Evolutionary conservation across 192 early-diverging fungal species (phyloP), one percentile per base, ranked within the genome.

Genomic region (Phlyctochytrium planicorne): DNA sequence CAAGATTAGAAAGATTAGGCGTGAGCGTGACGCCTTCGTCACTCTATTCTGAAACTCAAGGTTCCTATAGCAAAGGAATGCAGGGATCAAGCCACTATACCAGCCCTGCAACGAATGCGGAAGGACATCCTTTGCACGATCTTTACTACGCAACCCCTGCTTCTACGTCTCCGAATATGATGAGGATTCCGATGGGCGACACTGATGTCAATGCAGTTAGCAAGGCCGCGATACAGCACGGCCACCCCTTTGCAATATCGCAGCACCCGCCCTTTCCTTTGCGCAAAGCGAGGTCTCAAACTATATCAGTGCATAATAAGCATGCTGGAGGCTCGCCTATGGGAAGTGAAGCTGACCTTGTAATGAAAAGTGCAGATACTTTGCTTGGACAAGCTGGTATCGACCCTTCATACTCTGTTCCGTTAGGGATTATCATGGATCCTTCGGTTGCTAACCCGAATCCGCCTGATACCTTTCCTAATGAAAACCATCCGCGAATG

Each of bases 401-500:
- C 40, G 55, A 57, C 27, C 25, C 25, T 10, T 10, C 12, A 6
- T 25, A 20, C 25, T 24, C 10, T 10, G 12, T 14, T 14, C 20
- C 66, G 23, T 52, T 56, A 31, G 34, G 32, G 47, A 35, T 72
- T 27, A 32, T 31, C 34, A 59, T 67, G 40, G 70, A 14, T 57
- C 20, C 55, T 10, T 10, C 55, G 27, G 6, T 29, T 10, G 55
- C 14, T 29, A 14, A 57, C 27, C 55, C 55, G 10, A 29, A 14
- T 10, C 20, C 55, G 20, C 27, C 55, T 4, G 68, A 25, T 3
- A 14, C 33, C 1, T 16, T 33, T 24, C 17, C 27, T 14, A 67
- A 25, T 17, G 63, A 74, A 29, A 47, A 68, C 14, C 73, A 79
- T 55, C 78, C 78, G 3, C 73, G 73, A 20, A 71, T 66, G 34